Base-by-base conservation (phyloP, 208 protist genomes). In the Crithidia fasciculata region DNA sequence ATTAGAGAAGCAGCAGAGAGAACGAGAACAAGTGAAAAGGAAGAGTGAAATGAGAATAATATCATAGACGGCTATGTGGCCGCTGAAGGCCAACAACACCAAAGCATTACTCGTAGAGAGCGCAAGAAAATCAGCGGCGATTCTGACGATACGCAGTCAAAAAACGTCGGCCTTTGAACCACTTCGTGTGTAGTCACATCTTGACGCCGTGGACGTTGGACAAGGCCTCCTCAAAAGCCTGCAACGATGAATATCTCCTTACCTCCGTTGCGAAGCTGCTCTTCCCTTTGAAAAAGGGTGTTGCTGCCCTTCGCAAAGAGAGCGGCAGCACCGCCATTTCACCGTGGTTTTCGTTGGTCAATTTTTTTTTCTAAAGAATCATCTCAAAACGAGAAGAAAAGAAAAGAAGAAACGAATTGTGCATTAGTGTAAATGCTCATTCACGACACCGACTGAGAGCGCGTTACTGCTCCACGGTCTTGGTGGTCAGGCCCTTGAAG, bases 401-500 rank as follows among this genome's bases (percentile, higher is more conserved):
- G 19, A 71, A 45, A 54, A 52, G 62, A 63, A 69, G 37, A 80
- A 74, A 53, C 39, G 37, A 62, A 69, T 59, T 70, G 18, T 65
- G 37, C 43, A 61, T 70, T 67, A 64, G 44, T 45, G 53, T 55
- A 49, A 56, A 70, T 50, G 37, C 49, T 55, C 44, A 43, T 36
- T n/a, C 15, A 75, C 28, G 41, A 61, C 10, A n/a, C 36, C 19
- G 60, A n/a, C 44, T 4, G 12, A 37, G 19, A 52, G 49, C 13
- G 55, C 45, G 12, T 73, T 92, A 93, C 81, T 95, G 80, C 77
- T 88, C 84, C 65, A 91, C 69, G 62, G 83, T 77, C 84, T 91
- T 90, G 41, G 90, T 95, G 67, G 90, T 95, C 72, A 95, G 85
- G 64, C 82, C 82, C 88, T 95, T 95, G 87, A 92, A 95, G 78